These are phyloP conservation scores for Isabelozyma heimii DNA, from an alignment of 805 yeast species.

Conservation along the genomic window DNA sequence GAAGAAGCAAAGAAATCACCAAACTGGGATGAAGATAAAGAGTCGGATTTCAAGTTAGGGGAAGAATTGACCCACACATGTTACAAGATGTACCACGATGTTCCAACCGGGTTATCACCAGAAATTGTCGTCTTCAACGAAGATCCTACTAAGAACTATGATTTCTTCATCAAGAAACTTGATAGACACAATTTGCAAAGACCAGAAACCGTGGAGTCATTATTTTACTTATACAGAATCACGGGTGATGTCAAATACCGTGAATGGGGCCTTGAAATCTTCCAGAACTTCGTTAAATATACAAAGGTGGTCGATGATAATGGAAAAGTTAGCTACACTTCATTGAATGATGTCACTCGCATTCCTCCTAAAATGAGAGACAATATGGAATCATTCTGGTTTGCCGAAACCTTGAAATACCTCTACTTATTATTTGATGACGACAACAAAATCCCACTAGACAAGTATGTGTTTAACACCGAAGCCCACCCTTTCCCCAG, in stretches of 20 bases:
- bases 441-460: constrained; percentile 59
- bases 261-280: constrained; percentile 87
- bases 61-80: constrained; percentile 77
- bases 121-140: constrained; percentile 84
- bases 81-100: constrained; percentile 76
- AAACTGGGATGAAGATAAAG: constrained; percentile 57
- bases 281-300: constrained; percentile 63
- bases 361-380: constrained; percentile 56
- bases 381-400: constrained; percentile 90
- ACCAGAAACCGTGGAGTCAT: constrained; percentile 90
- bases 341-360: constrained; percentile 63
- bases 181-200: constrained; percentile 87
- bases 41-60: constrained; percentile 65
- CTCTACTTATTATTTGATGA: constrained; percentile 75
- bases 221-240: constrained; percentile 74
- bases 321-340: constrained; percentile 53
- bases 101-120: constrained; percentile 77
- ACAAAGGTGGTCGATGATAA: constrained; percentile 45
- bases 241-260: constrained; percentile 81
- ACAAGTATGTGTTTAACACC: constrained; percentile 76
- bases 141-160: constrained; percentile 42
- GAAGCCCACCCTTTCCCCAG: constrained; percentile 94
- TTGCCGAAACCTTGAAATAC: constrained; percentile 89
- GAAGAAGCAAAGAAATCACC: constrained; percentile 52
- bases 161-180: constrained; percentile 63